These are phyloP conservation scores for Blastobotrys indianensis DNA, from an alignment of 1,139 yeast species.

Conservation along the genomic window DNA sequence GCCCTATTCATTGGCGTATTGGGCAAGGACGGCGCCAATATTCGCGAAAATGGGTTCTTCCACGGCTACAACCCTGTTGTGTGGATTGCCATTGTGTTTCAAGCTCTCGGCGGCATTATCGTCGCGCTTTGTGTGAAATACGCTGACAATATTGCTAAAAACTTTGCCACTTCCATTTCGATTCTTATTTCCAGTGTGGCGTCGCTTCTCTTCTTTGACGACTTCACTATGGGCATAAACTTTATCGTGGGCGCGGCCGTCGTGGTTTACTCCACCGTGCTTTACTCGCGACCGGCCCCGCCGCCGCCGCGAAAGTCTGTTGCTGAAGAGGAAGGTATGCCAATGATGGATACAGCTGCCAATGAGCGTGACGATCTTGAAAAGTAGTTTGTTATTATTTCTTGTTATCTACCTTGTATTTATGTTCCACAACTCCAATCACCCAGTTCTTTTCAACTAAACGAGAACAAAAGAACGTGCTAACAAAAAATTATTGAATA, in stretches of 20 bases:
- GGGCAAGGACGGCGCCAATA: slow-evolving; percentile 34
- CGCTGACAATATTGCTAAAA: slow-evolving; percentile 41
- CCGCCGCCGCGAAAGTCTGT: background rate
- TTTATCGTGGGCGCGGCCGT: slow-evolving; percentile 35
- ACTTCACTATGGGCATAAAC: slow-evolving; percentile 33
- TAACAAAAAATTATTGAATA: too few relatives aligned
- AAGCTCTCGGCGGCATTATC: slow-evolving; percentile 40
- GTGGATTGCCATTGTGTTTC: slow-evolving; percentile 36
- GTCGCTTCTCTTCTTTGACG: slow-evolving; percentile 33
- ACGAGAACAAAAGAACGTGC: too few relatives aligned
- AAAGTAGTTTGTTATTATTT: background rate
- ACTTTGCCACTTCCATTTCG: slow-evolving; percentile 40
- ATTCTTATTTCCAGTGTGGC: slow-evolving; percentile 38
- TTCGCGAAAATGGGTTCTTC: slow-evolving; percentile 36
- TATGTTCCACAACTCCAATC: too few relatives aligned
- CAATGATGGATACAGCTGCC: background rate
- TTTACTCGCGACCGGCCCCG: slow-evolving; percentile 24
- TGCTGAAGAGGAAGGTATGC: background rate
- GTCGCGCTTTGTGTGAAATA: slow-evolving; percentile 40
- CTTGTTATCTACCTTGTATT: too few relatives aligned
- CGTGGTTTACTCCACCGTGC: slow-evolving; percentile 37
- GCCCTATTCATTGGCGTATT: slow-evolving; percentile 37
- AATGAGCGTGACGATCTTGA: background rate
- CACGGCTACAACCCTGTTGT: slow-evolving; percentile 38
- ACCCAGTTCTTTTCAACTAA: too few relatives aligned